A percentile compares a stretch with the other conserved stretches of the same genome.
Evolutionary conservation across 164 flowering plant genomes (phyloP).

Genomic region (Echeveria elegans): DNA sequence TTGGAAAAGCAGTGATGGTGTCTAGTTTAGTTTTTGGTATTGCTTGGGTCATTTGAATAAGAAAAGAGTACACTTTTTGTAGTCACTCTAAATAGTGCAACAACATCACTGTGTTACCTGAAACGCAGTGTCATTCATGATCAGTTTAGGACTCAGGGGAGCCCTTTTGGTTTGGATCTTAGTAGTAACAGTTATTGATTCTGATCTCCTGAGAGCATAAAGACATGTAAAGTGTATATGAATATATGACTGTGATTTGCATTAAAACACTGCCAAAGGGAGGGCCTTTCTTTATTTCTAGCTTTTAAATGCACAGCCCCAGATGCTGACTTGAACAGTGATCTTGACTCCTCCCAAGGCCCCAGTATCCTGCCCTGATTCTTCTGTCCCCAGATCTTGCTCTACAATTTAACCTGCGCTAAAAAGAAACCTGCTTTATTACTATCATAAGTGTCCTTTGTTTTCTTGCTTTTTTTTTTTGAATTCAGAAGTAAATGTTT

Average conservation of each 20-base stretch:
- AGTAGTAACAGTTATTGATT: neutral
- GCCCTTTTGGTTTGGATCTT: neutral
- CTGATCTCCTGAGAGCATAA: neutral
- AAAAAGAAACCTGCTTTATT: neutral
- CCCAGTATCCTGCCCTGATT: neutral
- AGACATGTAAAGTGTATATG: neutral
- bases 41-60: neutral
- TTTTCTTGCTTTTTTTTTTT: neutral
- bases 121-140: neutral
- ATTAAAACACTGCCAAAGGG: constrained; percentile 1
- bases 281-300: neutral
- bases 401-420: neutral
- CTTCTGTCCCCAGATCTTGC: neutral
- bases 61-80: constrained; percentile 1
- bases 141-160: neutral
- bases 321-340: constrained; percentile 4
- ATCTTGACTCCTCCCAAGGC: neutral
- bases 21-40: neutral
- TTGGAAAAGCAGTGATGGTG: neutral
- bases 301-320: neutral
- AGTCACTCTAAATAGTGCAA: neutral
- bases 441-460: neutral
- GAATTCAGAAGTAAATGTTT: neutral
- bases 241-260: neutral
- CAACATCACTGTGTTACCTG: neutral